Percentiles rank a stretch among this genome's conserved stretches.
phyloP scores from a whole-genome alignment of 2,329 filamentous ascomycete species.

The Hyphodiscus sp. region DNA sequence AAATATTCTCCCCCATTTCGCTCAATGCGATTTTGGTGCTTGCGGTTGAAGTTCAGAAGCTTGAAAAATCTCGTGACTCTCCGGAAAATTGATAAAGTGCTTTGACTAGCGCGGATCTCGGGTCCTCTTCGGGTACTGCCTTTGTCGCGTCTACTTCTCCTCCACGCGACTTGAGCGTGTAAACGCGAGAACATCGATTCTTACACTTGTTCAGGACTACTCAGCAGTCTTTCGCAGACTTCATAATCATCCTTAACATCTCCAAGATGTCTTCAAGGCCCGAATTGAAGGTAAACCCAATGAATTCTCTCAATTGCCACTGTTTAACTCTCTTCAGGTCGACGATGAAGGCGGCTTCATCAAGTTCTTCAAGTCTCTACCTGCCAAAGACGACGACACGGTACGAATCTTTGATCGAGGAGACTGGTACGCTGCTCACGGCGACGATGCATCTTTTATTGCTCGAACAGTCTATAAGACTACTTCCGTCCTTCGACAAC shows the following conservation, averaged over 20 bases:
- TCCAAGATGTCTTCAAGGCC: conserved; percentile 62
- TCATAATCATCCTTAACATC: not conserved
- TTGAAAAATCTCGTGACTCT: conserved; percentile 7
- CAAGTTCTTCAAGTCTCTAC: conserved; percentile 86
- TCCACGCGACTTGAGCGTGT: not conserved
- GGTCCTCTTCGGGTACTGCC: not conserved
- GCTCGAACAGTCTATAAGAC: conserved; percentile 91
- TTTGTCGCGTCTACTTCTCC: not conserved
- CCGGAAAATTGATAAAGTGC: conserved; percentile 1
- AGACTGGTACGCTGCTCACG: conserved; percentile 94
- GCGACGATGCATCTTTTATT: conserved; percentile 77
- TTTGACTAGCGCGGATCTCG: not conserved
- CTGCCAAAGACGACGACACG: conserved; percentile 62
- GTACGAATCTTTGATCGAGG: conserved; percentile 89
- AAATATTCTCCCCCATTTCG: conserved; percentile 26
- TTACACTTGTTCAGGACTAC: not conserved
- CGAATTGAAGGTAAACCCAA: conserved; percentile 55
- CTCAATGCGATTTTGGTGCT: conserved; percentile 16
- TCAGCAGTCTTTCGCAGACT: not conserved
- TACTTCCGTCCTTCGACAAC: conserved; percentile 85
- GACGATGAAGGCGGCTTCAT: conserved; percentile 98
- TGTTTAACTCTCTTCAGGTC: conserved; percentile 47
- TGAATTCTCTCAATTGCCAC: conserved; percentile 1
- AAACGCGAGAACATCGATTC: not conserved
- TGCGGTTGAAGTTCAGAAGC: not conserved